Base-by-base conservation (phyloP, 768 basidiomycete genomes). In the Pleurotus giganteus region DNA sequence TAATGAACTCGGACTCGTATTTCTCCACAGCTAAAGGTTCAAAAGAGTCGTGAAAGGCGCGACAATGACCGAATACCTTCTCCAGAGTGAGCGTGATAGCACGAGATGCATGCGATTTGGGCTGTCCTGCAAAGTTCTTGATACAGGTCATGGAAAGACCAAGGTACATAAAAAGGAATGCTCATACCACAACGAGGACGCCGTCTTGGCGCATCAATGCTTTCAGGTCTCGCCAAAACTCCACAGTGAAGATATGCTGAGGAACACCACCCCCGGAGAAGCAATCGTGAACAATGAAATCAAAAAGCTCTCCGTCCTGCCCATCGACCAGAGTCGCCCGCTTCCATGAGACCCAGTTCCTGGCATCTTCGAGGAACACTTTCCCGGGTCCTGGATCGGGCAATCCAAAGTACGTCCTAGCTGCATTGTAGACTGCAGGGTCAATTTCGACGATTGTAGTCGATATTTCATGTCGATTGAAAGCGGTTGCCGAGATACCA, bases 201-300 rank as follows among this genome's bases (percentile, higher is more conserved):
- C 89, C 95, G 44, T 90, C 83, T 2, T 81, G 74, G 11, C 80
- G 75, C 69, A 96, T 79, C 17, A 86, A 65, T 2, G 67, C 62
- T 61, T 82, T 86, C 49, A 96, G 65, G 51, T 85, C 84, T 21
- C 75, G 60, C 91, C 92, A 96, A 65, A 95, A 95, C 60, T 94
- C 86, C 27, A 80, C 36, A 0, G 94, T 91, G 70, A 89, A 98
- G 49, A 98, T 72, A 63, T 92, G 87, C 32, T 84, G 74, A 0
- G 96, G 94, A 2, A 98, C 85, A n/a, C 83, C 84, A 2, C 96
- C 96, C 7, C 95, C 96, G 7, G 94, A 93, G 67, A 97, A 98
- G 64, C 91, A 91, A 62, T 96, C 95, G 60, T 98, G 96, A 0
- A 96, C 74, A 36, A 94, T 81, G 58, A 88, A 76, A 60, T 91